Percentiles rank a stretch among this genome's conserved stretches.
These are phyloP conservation scores for Talaromyces amestolkiae DNA, from an alignment of 2,329 filamentous ascomycete genomes.

Conservation along the genomic window DNA sequence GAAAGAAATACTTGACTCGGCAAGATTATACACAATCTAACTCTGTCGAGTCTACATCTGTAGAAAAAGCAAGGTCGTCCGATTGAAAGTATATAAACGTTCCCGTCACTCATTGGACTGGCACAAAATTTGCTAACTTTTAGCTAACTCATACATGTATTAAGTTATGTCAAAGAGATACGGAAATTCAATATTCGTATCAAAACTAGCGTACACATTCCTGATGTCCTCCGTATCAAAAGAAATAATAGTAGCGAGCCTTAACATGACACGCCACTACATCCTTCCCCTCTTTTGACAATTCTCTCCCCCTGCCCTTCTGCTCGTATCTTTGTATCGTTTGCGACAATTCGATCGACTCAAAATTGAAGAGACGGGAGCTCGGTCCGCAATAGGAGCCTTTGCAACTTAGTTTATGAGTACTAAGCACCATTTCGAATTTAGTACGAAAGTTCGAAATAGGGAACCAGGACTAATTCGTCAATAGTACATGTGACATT, in stretches of 20 bases:
- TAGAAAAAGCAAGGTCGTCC: not conserved
- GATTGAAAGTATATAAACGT: not conserved
- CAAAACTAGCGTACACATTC: not conserved
- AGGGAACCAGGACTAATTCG: not conserved
- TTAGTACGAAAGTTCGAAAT: not conserved
- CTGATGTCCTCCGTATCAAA: not conserved
- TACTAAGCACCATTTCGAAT: not conserved
- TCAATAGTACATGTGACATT: conserved; percentile 2
- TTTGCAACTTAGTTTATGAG: not conserved
- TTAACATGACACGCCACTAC: not conserved
- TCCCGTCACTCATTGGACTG: not conserved
- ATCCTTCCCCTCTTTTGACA: not conserved
- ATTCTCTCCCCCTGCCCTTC: not conserved
- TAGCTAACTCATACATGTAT: not conserved
- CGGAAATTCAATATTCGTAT: not conserved
- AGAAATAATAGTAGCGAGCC: not conserved
- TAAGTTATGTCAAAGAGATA: not conserved
- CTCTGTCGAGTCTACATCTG: not conserved
- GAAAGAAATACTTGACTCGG: not conserved
- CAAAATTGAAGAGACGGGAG: not conserved
- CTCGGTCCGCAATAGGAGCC: not conserved
- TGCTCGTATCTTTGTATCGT: conserved; percentile 2
- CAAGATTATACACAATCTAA: not conserved
- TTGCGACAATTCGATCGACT: not conserved
- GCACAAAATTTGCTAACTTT: not conserved